Conservation (phyloP, 129 eudicot species). For the Pseudognaphalium luteoalbum region DNA sequence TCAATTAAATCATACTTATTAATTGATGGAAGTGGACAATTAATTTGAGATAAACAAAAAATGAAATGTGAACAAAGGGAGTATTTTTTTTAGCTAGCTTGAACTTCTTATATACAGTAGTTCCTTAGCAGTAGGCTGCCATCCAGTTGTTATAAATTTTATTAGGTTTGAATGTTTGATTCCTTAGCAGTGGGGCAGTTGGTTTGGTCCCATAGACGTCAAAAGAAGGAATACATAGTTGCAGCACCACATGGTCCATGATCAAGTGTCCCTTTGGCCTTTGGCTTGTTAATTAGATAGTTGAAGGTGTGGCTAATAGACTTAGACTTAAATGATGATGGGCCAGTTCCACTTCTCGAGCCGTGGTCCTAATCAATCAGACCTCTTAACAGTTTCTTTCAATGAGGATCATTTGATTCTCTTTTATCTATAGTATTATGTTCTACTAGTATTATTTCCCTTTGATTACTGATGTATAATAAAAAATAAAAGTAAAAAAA, state of each 20-base stretch:
- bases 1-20: too few species aligned
- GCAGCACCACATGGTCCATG: slow-evolving; percentile 31
- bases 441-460: not conserved
- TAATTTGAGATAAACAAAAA: too few species aligned
- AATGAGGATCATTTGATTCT: slow-evolving; percentile 2
- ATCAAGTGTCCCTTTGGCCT: slow-evolving; percentile 21
- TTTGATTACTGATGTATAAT: too few species aligned
- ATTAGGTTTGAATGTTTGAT: too few species aligned
- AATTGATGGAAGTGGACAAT: too few species aligned
- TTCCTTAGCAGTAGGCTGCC: too few species aligned
- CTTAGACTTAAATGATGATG: not conserved
- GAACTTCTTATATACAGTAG: too few species aligned
- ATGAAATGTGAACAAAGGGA: too few species aligned
- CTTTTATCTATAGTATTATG: not conserved
- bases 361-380: slow-evolving; percentile 7
- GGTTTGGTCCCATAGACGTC: slow-evolving; percentile 16
- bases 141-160: too few species aligned
- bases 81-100: too few species aligned
- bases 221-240: slow-evolving; percentile 17
- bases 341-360: slow-evolving; percentile 2
- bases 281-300: not conserved
- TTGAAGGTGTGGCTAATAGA: not conserved
- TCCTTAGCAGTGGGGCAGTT: not conserved
- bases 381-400: not conserved
- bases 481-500: not conserved